Evolutionary conservation across 169 alveolate genomes (phyloP).

Genomic region (Plasmodium vivax): DNA sequence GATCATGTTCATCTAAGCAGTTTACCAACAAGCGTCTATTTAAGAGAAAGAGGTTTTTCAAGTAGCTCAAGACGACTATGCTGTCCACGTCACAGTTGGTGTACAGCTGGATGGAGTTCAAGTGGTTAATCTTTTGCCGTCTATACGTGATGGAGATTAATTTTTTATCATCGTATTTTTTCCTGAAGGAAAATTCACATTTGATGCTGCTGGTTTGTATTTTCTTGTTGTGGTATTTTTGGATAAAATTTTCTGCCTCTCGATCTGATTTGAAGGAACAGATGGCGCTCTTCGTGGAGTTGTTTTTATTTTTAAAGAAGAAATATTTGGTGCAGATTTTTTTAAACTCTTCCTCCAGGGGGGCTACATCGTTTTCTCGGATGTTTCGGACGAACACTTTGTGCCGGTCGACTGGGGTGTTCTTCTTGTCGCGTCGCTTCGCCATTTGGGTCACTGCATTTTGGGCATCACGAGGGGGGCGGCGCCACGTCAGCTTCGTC

Average conservation of each 20-base stretch:
- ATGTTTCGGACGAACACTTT: constrained; percentile 71
- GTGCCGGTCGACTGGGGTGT: constrained; percentile 22
- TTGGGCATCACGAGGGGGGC: background rate
- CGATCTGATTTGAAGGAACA: constrained; percentile 30
- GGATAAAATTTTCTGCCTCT: constrained; percentile 59
- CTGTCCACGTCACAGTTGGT: constrained; percentile 31
- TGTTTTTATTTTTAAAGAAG: constrained; percentile 54
- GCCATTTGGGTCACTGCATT: constrained; percentile 15
- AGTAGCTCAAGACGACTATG: constrained; percentile 17
- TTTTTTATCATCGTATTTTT: constrained; percentile 22
- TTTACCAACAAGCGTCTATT: background rate
- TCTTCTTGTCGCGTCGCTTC: constrained; percentile 2
- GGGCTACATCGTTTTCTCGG: constrained; percentile 16
- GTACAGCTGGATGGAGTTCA: constrained; percentile 18
- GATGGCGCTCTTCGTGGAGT: constrained; percentile 43
- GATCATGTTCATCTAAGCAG: background rate
- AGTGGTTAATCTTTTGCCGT: constrained; percentile 24
- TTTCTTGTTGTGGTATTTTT: constrained; percentile 25
- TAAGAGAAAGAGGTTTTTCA: constrained; percentile 19
- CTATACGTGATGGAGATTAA: constrained; percentile 23
- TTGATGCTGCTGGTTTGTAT: constrained; percentile 5
- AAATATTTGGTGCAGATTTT: constrained; percentile 34
- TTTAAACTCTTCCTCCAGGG: constrained; percentile 24
- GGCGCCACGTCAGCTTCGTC: background rate
- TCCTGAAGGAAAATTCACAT: constrained; percentile 62